A percentile compares a stretch with the other conserved stretches of the same genome.
Conservation (phyloP, 305 asterid genomes). For the Fraxinus floribunda region DNA sequence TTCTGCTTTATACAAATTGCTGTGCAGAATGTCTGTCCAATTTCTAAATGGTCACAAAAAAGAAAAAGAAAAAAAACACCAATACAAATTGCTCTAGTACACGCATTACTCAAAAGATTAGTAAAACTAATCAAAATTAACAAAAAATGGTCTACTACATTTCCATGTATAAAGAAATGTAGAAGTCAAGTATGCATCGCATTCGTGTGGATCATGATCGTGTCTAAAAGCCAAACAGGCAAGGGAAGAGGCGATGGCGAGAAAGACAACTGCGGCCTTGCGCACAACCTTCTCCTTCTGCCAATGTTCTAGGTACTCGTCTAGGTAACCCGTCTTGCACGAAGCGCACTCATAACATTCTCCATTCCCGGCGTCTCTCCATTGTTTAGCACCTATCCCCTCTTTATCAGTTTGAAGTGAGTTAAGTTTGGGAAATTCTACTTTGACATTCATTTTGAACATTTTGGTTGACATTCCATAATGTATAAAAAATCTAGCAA, state of each 20-base stretch:
- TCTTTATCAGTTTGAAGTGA: too few relatives aligned
- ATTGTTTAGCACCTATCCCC: neutral
- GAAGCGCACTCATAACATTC: slow-evolving; percentile 33
- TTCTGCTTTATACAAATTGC: neutral
- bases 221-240: slow-evolving; percentile 8
- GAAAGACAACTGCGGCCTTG: neutral
- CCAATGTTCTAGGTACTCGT: slow-evolving; percentile 29
- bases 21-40: neutral
- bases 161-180: neutral
- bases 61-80: too few relatives aligned
- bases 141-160: neutral
- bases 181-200: neutral
- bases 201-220: neutral
- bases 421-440: too few relatives aligned
- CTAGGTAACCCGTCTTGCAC: slow-evolving; percentile 32
- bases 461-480: too few relatives aligned
- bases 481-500: too few relatives aligned
- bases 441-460: too few relatives aligned
- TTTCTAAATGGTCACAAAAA: neutral
- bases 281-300: slow-evolving; percentile 14
- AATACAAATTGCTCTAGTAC: too few relatives aligned
- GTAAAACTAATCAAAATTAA: neutral
- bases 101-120: neutral
- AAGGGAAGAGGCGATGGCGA: slow-evolving; percentile 13
- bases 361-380: slow-evolving; percentile 13